Base-by-base conservation (phyloP, 805 yeast species). In the Candida caryicola region DNA sequence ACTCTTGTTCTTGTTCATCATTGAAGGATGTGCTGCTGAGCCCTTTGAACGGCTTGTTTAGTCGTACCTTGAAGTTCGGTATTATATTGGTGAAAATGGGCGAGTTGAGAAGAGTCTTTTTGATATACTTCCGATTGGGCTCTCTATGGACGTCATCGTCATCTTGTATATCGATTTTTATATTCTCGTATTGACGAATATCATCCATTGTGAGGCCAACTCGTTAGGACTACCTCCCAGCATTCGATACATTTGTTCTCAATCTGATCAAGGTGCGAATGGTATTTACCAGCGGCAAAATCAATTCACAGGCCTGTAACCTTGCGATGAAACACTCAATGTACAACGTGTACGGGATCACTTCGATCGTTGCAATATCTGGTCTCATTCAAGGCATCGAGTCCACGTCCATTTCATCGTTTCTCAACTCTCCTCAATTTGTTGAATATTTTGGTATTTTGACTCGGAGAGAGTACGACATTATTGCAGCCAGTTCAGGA, bases 51-150 rank as follows among this genome's bases (percentile, higher is more conserved):
- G 62, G 59, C 44, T 69, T 69, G 19, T 48, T 48, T 12, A 50
- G 38, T 15, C 51, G 48, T 1, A 69, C 71, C 15, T 48, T 43
- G 49, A 73, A 67, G 9, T 45, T 36, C 9, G 62, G 61, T 40
- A 59, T 57, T 17, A 73, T 58, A 14, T 56, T 51, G 17, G 51
- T 47, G 19, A 71, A 50, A 1, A 66, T 51, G 2, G 77, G 74
- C 13, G 75, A 65, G 13, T 61, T 60, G 25, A 69, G 47, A n/a
- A 74, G 44, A 9, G 71, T 67, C 40, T 64, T 61, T 43, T 62
- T 64, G 26, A 60, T 39, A 33, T 28, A 33, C 17, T 31, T 17
- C 19, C 17, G 27, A 8, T 12, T n/a, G 6, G 2, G 7, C 25
- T 10, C 25, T 7, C 10, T 21, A 10, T 21, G 25, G 13, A 23